phyloP scores from a whole-genome alignment of 2,329 filamentous ascomycete species.

The Monilinia polystroma region DNA sequence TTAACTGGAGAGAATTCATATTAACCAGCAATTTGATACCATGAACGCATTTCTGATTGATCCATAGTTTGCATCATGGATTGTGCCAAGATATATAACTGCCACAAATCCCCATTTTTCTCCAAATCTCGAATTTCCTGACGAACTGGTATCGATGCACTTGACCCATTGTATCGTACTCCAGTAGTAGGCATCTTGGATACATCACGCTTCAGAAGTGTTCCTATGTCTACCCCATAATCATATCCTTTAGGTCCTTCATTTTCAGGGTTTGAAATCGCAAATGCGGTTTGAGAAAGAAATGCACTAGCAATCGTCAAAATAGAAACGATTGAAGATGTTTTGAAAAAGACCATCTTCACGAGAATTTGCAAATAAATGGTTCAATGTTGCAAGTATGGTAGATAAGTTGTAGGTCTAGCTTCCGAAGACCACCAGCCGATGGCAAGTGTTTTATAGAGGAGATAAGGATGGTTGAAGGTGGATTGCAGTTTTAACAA shows the following conservation, averaged over 20 bases:
- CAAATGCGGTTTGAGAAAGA: slow-evolving; percentile 7
- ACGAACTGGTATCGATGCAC: slow-evolving; percentile 31
- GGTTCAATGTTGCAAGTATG: background rate
- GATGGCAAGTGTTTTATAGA: background rate
- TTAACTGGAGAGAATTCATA: background rate
- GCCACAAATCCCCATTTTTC: slow-evolving; percentile 33
- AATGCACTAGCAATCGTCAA: background rate
- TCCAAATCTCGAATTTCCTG: slow-evolving; percentile 35
- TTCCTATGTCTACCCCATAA: slow-evolving; percentile 28
- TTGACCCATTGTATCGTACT: slow-evolving; percentile 25
- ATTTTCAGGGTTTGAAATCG: background rate
- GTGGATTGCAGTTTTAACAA: background rate
- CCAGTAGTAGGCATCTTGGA: slow-evolving; percentile 16
- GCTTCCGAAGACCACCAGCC: no score
- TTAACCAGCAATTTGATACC: slow-evolving; percentile 36
- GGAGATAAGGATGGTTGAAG: background rate
- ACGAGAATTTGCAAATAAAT: background rate
- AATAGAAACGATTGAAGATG: background rate
- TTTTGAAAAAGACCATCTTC: slow-evolving; percentile 5
- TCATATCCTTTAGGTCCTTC: slow-evolving; percentile 27
- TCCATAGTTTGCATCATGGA: slow-evolving; percentile 30
- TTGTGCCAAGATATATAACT: slow-evolving; percentile 37
- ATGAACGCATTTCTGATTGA: slow-evolving; percentile 33
- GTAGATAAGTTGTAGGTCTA: no score
- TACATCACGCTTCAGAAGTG: slow-evolving; percentile 28